Evolutionary conservation across 2,329 filamentous ascomycete species (phyloP), one percentile per base, ranked within the genome.

Genomic region (Tolypocladium ovalisporum): DNA sequence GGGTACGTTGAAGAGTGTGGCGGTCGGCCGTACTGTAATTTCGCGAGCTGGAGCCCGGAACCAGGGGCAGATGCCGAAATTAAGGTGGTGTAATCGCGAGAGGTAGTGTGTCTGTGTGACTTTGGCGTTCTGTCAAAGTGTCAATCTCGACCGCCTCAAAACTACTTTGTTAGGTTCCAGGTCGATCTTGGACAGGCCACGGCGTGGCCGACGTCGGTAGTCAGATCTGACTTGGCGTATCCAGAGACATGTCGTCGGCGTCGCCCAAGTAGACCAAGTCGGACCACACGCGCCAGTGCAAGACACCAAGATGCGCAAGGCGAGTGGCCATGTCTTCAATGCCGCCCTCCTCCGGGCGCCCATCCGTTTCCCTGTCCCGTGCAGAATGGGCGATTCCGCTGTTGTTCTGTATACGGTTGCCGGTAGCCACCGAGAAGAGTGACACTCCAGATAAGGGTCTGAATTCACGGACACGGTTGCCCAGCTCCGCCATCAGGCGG

Each of bases 201-300:
- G 49, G 58, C 54, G 52, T 34, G 39, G 24, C 37, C 35, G 27
- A 56, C 22, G 54, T 7, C 15, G 47, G 19, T 13, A 22, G 36
- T 63, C 54, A 67, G 29, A 65, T 62, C 53, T 64, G 62, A 22
- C 59, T 62, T 8, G 60, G 35, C 52, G 59, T 62, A 44, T 74
- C 71, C 56, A 71, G 59, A 34, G 63, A 60, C 66, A 71, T 69
- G 54, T 68, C 69, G 55, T 75, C 71, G 35, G 65, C 59, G 34
- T 76, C 77, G 32, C 70, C 71, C 17, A 73, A 62, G 68, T 96
- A 96, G 15, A 88, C 84, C 56, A 96, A 76, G 2, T 83, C 82
- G 1, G 83, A 82, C 90, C 92, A 97, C 3, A 96, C 87, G 54
- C 89, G 82, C 91, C 92, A 97, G 71, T 97, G 91, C 29, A 97